Evolutionary conservation across 768 basidiomycete species (phyloP), one percentile per base, ranked within the genome.

Genomic region (Russula sp.): DNA sequence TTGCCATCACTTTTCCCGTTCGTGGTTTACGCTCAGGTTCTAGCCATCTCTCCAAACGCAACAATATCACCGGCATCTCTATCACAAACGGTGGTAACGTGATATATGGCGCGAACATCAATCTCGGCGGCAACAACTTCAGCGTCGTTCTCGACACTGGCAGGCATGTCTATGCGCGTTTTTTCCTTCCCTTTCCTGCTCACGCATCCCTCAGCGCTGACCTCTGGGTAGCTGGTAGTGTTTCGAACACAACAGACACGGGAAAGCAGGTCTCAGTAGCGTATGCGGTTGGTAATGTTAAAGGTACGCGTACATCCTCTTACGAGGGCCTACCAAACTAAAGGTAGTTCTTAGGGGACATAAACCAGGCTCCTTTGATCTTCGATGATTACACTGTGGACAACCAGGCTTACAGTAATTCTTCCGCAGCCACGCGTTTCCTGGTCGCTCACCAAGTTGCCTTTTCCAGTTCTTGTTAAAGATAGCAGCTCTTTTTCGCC

Each of bases 101-200:
- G 0, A 84, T 89, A 70, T 92, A 92, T 71, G 83, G 87, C 56
- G 78, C 81, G 46, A 90, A 89, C 70, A 79, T 92, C 66, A 88
- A 86, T 18, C 75, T 92, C 49, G 86, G 83, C 18, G 87, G 87
- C 20, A 74, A 74, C 24, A 70, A 75, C 5, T 75, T 88, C 66
- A 78, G 80, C 26, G 86, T 91, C 57, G 76, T 89, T 69, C 74
- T 92, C 59, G 90, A 92, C 72, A 90, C 89, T 8, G 90, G 90
- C 75, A 91, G 89, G 88, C 86, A 65, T 20, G 75, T 65, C 7
- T 51, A 22, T 48, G n/a, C 50, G 1, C 26, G 22, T 50, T 54
- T 52, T 36, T 22, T 32, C 40, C 52, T 8, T 10, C 42, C 58
- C n/a, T 59, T 26, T 56, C 38, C 52, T 46, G 44, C 10, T 56